Evolutionary conservation across 2,329 filamentous ascomycete species (phyloP), one percentile per base, ranked within the genome.

Genomic region (Cytospora schulzeri): DNA sequence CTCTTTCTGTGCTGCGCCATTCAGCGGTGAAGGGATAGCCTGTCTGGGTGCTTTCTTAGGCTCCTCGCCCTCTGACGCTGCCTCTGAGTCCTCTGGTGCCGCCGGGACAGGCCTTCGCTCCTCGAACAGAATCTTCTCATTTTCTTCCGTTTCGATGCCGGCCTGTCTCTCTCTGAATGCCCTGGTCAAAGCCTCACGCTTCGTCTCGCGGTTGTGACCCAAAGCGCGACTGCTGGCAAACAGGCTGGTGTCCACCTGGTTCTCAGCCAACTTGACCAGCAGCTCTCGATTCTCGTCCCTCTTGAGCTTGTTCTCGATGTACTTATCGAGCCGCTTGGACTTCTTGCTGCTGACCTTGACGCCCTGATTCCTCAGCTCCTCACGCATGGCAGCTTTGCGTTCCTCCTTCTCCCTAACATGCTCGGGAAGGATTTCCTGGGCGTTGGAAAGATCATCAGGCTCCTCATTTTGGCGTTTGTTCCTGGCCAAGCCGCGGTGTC

Each of bases 231-330:
- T 91, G 74, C 92, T 97, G 64, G 88, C 83, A 67, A 96, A 89
- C 24, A 92, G 79, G 67, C 85, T 91, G 1, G 92, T 96, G 74
- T 98, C 93, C 69, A 95, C 85, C 72, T 90, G 93, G 62, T 87
- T 84, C 66, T 87, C 83, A 22, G 91, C 91, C 29, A 99, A 83
- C 74, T 95, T 93, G 73, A 91, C 91, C 70, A 98, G 83, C 33
- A 99, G 80, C 63, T 88, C 90, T 31, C 91, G 83, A 72, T 92
- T 96, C 76, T 98, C 94, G 73, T 99, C 95, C 76, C 96, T 97
- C 76, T 89, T 91, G 54, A 99, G 81, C 82, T 99, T 99, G 65
- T 85, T 95, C 72, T 98, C 93, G 69, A 89, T 88, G 73, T 89
- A 89, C 72, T 89, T 89, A 68, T 89, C 87, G 48, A 89, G 73